phyloP scores from a whole-genome alignment of 441 rosid genomes.

The Populus hybrid region DNA sequence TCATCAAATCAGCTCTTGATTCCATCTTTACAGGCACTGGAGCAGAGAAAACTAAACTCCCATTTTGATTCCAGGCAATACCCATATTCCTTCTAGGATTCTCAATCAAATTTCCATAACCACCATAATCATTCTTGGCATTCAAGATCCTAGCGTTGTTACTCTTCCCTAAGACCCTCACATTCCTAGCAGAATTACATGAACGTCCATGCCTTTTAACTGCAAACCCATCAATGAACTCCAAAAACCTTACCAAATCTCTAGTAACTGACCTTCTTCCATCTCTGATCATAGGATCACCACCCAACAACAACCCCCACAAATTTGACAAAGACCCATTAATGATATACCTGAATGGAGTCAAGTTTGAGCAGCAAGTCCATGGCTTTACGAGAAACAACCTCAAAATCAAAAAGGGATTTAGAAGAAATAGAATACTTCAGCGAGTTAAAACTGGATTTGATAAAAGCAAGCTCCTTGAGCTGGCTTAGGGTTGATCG shows the following conservation, averaged over 20 bases:
- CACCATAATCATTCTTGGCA: slow-evolving; percentile 23
- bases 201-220: slow-evolving; percentile 32
- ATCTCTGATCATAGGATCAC: slow-evolving; percentile 73
- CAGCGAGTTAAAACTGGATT: slow-evolving; percentile 59
- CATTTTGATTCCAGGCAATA: slow-evolving; percentile 30
- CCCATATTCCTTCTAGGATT: neutral
- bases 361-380: slow-evolving; percentile 68
- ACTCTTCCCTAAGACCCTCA: slow-evolving; percentile 27
- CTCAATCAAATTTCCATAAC: slow-evolving; percentile 23
- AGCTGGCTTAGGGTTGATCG: slow-evolving; percentile 84
- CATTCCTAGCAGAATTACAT: slow-evolving; percentile 35
- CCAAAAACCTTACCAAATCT: slow-evolving; percentile 63
- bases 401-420: slow-evolving; percentile 38
- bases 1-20: slow-evolving; percentile 41
- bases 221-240: slow-evolving; percentile 52
- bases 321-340: neutral
- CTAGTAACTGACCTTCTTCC: slow-evolving; percentile 70
- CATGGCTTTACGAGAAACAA: slow-evolving; percentile 53
- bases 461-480: slow-evolving; percentile 67
- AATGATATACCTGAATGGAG: slow-evolving; percentile 59
- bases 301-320: slow-evolving; percentile 39
- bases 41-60: slow-evolving; percentile 50
- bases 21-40: slow-evolving; percentile 86
- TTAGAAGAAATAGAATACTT: slow-evolving; percentile 54
- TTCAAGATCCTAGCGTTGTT: slow-evolving; percentile 33